Evolutionary conservation across 163 green algal species (phyloP).

Genomic region (Chloromonas sp.): DNA sequence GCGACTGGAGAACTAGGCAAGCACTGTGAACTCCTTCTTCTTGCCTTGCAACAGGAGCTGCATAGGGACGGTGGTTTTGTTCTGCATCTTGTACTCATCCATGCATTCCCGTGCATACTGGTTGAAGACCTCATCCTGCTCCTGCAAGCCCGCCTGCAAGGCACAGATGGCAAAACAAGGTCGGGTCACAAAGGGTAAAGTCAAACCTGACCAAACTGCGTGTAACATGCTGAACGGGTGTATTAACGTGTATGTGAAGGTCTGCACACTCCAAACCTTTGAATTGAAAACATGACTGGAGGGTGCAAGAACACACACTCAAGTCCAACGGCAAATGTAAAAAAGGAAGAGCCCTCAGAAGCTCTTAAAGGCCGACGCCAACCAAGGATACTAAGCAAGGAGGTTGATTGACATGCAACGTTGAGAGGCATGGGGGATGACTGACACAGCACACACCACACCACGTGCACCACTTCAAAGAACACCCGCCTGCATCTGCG

Average conservation of each 20-base stretch:
- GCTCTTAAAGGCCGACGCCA: too few relatives aligned
- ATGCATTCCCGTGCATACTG: slow-evolving; percentile 40
- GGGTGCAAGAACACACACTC: too few relatives aligned
- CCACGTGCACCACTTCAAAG: slow-evolving; percentile 28
- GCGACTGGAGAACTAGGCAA: too few relatives aligned
- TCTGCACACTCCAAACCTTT: too few relatives aligned
- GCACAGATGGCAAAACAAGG: background rate
- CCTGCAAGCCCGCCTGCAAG: slow-evolving; percentile 11
- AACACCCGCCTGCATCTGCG: slow-evolving; percentile 27
- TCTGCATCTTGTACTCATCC: slow-evolving; percentile 45
- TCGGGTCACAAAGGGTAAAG: background rate
- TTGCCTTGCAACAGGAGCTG: slow-evolving; percentile 32
- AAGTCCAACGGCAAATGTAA: too few relatives aligned
- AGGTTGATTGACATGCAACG: too few relatives aligned
- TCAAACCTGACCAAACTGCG: background rate
- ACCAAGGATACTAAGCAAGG: too few relatives aligned
- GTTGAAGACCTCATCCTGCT: slow-evolving; percentile 27
- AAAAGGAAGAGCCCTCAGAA: too few relatives aligned
- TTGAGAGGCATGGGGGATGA: too few relatives aligned
- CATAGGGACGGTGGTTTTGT: slow-evolving; percentile 43
- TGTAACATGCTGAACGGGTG: too few relatives aligned
- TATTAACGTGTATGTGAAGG: too few relatives aligned
- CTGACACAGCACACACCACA: background rate
- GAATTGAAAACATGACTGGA: too few relatives aligned
- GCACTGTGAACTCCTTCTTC: background rate